phyloP scores from a whole-genome alignment of 2,329 filamentous ascomycete species.

The Exophiala sp. region DNA sequence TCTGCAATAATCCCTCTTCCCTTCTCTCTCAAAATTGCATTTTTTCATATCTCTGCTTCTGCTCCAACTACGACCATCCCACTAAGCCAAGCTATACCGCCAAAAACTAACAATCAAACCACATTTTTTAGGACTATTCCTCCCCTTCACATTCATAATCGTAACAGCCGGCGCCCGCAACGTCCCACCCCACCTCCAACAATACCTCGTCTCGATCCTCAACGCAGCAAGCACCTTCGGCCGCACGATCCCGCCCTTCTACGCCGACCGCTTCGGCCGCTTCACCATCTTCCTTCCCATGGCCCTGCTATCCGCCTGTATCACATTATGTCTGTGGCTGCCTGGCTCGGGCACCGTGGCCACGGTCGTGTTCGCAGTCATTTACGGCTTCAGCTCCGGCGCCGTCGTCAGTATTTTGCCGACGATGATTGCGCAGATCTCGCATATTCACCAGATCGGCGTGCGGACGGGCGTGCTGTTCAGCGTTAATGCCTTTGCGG shows the following conservation, averaged over 20 bases:
- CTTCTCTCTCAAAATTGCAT: too few relatives aligned
- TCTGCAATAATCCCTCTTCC: too few relatives aligned
- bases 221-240: constrained; percentile 42
- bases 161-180: constrained; percentile 37
- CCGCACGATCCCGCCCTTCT: constrained; percentile 32
- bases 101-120: too few relatives aligned
- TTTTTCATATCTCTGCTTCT: too few relatives aligned
- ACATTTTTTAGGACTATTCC: constrained; percentile 38
- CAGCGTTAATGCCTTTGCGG: constrained; percentile 1
- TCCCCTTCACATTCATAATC: constrained; percentile 30
- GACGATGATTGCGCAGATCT: constrained; percentile 34
- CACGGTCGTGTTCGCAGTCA: constrained; percentile 56
- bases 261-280: constrained; percentile 31
- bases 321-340: constrained; percentile 52
- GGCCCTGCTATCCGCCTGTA: constrained; percentile 36
- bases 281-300: constrained; percentile 34
- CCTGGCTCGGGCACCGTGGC: constrained; percentile 48
- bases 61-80: too few relatives aligned
- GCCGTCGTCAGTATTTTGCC: constrained; percentile 57
- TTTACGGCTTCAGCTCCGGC: constrained; percentile 66
- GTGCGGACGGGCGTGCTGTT: constrained; percentile 4
- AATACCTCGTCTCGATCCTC: constrained; percentile 52
- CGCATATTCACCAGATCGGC: constrained; percentile 5
- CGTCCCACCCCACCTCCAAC: constrained; percentile 44
- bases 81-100: too few relatives aligned